Evolutionary conservation across 2,329 filamentous ascomycete genomes (phyloP).

Genomic region (Bipolaris oryzae): DNA sequence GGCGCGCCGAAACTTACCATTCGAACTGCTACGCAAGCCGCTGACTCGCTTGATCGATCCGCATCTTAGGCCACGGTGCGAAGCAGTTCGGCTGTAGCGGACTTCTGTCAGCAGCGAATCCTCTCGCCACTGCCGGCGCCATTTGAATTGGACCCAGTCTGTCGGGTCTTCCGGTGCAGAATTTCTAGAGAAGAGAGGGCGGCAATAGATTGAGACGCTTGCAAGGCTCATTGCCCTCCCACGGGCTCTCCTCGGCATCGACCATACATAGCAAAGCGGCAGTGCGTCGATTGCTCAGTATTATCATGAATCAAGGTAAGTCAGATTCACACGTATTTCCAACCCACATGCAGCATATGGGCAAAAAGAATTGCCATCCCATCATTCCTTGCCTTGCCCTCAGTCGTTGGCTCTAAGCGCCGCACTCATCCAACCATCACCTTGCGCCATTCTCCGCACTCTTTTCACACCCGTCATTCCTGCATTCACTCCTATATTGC

Average conservation of each 20-base stretch:
- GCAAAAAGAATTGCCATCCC: background rate
- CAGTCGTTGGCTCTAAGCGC: constrained; percentile 31
- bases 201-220: constrained; percentile 33
- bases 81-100: constrained; percentile 17
- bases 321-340: constrained; percentile 37
- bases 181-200: constrained; percentile 23
- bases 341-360: constrained; percentile 33
- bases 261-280: constrained; percentile 27
- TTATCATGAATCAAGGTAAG: constrained; percentile 50
- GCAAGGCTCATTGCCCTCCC: constrained; percentile 24
- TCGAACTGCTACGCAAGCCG: constrained; percentile 16
- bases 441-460: constrained; percentile 48
- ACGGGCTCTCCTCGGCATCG: constrained; percentile 18
- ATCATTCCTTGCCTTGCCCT: constrained; percentile 16
- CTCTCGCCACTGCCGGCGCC: constrained; percentile 36
- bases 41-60: constrained; percentile 17
- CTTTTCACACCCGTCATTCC: constrained; percentile 42
- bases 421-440: constrained; percentile 35
- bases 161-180: constrained; percentile 31
- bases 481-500: constrained; percentile 38
- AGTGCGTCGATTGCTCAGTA: constrained; percentile 28
- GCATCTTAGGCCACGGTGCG: constrained; percentile 17
- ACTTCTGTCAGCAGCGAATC: constrained; percentile 31
- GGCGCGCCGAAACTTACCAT: constrained; percentile 20
- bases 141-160: constrained; percentile 34